Percentiles rank a stretch among this genome's conserved stretches.
phyloP scores from a whole-genome alignment of 805 yeast genomes.

The Candida schatavii region DNA sequence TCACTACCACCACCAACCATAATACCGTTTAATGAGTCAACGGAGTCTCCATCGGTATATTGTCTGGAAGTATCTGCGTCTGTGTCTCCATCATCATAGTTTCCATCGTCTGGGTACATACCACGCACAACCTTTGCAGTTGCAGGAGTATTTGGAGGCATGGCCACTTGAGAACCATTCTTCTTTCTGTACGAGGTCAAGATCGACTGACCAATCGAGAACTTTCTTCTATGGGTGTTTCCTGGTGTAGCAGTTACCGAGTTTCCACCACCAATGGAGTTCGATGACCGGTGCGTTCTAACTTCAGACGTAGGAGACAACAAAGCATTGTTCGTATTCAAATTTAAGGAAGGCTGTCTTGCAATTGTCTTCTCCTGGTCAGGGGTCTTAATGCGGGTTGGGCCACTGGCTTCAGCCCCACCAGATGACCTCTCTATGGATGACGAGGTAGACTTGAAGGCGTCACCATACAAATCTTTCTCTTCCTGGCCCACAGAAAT shows the following conservation, averaged over 20 bases:
- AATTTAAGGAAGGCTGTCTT: constrained; percentile 38
- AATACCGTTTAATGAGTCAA: constrained; percentile 52
- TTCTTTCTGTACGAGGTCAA: constrained; percentile 49
- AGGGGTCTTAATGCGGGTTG: constrained; percentile 23
- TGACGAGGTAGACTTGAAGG: constrained; percentile 35
- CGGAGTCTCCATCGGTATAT: constrained; percentile 53
- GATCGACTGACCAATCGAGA: constrained; percentile 59
- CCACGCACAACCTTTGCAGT: constrained; percentile 37
- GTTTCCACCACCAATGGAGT: constrained; percentile 28
- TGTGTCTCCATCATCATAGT: constrained; percentile 29
- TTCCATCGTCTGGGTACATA: constrained; percentile 26
- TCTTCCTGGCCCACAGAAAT: constrained; percentile 20
- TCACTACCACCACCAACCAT: constrained; percentile 52
- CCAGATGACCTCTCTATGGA: constrained; percentile 19
- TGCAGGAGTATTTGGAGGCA: constrained; percentile 58
- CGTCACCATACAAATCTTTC: constrained; percentile 36
- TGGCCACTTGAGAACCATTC: constrained; percentile 36
- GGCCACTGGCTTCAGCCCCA: constrained; percentile 1
- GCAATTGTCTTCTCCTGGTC: constrained; percentile 26
- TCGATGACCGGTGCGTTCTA: constrained; percentile 37
- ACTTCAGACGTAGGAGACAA: constrained; percentile 25
- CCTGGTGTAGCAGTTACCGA: neutral
- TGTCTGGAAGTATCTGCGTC: constrained; percentile 23
- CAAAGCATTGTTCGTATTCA: constrained; percentile 23
- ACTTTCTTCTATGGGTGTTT: constrained; percentile 53